Percentiles rank a stretch among this genome's conserved stretches.
Evolutionary conservation across 2,329 filamentous ascomycete species (phyloP).

Genomic region (Didymellaceae sp.): DNA sequence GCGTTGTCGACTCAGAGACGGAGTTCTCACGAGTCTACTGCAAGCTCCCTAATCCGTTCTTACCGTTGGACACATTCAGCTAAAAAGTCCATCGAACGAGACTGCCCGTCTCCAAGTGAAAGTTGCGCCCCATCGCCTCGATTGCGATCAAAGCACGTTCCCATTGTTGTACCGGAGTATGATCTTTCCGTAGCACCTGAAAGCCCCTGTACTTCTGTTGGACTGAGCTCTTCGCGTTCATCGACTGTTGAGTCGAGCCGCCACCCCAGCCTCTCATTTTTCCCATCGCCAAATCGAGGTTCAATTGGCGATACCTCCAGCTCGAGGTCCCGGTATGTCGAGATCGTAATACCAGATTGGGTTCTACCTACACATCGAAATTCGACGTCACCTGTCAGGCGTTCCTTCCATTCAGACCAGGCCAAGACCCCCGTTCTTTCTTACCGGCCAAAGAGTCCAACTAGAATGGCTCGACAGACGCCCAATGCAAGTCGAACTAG

Average conservation of each 20-base stretch:
- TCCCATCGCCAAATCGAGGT: slow-evolving; percentile 37
- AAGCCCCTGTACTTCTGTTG: slow-evolving; percentile 45
- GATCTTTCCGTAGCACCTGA: slow-evolving; percentile 46
- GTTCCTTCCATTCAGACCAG: slow-evolving; percentile 28
- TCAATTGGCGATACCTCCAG: slow-evolving; percentile 40
- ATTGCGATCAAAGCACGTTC: slow-evolving; percentile 52
- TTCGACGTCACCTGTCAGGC: slow-evolving; percentile 42
- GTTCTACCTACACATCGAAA: slow-evolving; percentile 51
- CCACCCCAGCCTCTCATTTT: slow-evolving; percentile 38
- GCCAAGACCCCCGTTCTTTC: slow-evolving; percentile 26
- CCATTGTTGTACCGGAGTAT: slow-evolving; percentile 54
- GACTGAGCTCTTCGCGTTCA: slow-evolving; percentile 42
- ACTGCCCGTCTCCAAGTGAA: slow-evolving; percentile 26
- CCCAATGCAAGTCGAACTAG: slow-evolving; percentile 53
- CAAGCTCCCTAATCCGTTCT: slow-evolving; percentile 34
- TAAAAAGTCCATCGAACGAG: slow-evolving; percentile 27
- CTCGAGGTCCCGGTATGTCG: slow-evolving; percentile 54
- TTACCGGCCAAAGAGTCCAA: slow-evolving; percentile 36
- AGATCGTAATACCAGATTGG: slow-evolving; percentile 57
- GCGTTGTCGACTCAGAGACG: slow-evolving; percentile 35
- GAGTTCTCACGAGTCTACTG: slow-evolving; percentile 40
- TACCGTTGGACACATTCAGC: slow-evolving; percentile 32
- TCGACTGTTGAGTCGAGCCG: slow-evolving; percentile 40
- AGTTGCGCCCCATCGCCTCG: slow-evolving; percentile 31
- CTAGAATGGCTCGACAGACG: slow-evolving; percentile 52